Conservation (phyloP, 164 flowering plant genomes). For the Piper betle region DNA sequence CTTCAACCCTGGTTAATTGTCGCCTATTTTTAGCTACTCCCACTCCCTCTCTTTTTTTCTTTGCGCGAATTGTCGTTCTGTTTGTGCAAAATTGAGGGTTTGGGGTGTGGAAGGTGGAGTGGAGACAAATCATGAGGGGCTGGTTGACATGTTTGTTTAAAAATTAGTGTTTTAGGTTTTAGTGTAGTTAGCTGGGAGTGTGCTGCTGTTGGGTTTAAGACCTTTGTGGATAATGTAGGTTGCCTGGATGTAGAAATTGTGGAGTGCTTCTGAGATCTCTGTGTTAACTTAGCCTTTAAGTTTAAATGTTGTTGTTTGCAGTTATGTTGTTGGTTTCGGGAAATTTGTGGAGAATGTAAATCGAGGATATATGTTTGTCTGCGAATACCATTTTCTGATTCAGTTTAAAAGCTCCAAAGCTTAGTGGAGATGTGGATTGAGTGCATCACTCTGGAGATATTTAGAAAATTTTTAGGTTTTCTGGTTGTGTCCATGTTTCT, state of each 20-base stretch:
- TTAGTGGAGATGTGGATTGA: background rate
- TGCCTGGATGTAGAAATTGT: no score
- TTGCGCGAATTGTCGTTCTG: background rate
- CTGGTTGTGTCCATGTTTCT: background rate
- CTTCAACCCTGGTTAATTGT: constrained; percentile 70
- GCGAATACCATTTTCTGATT: background rate
- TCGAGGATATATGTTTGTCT: background rate
- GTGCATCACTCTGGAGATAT: no score
- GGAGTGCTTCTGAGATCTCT: no score
- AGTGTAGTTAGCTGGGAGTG: background rate
- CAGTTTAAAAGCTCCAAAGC: no score
- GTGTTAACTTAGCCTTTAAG: no score
- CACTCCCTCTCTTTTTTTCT: background rate
- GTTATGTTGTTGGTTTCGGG: background rate
- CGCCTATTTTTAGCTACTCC: background rate
- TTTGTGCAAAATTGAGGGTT: background rate
- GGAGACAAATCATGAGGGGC: no score
- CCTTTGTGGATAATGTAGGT: background rate
- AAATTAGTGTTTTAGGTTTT: background rate
- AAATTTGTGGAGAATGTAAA: background rate
- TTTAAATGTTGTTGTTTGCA: no score
- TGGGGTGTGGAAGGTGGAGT: background rate
- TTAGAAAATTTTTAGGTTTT: background rate
- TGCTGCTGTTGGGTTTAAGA: background rate
- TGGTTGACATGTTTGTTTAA: background rate